phyloP scores from a whole-genome alignment of 495 filamentous ascomycete genomes.

The Neurospora discreta region DNA sequence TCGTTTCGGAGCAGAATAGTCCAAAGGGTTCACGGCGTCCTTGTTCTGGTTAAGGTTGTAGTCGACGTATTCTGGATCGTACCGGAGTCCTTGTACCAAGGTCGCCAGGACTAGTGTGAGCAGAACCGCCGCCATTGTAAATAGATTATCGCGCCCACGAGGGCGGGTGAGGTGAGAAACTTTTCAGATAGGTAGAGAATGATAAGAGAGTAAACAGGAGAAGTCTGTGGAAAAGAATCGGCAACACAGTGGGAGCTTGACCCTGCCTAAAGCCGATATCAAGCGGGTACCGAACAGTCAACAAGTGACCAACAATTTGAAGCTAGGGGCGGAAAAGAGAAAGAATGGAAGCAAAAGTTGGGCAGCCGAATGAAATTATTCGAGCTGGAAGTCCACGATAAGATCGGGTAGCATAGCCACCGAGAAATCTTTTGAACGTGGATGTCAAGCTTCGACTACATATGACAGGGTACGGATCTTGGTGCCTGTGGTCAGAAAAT shows the following conservation, averaged over 20 bases:
- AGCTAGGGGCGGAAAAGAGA: slow-evolving; percentile 1
- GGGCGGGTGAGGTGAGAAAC: slow-evolving; percentile 3
- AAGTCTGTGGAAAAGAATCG: not conserved
- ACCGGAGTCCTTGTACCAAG: slow-evolving; percentile 34
- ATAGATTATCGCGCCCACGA: slow-evolving; percentile 5
- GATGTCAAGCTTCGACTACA: not conserved
- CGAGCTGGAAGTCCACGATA: not conserved
- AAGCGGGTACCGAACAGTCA: slow-evolving; percentile 7
- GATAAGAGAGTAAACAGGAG: not conserved
- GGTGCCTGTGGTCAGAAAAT: not conserved
- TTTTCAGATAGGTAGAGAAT: not conserved
- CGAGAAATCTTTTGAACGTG: not conserved
- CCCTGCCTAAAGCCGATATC: not conserved
- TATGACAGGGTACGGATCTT: not conserved
- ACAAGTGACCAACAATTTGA: not conserved
- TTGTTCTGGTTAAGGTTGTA: slow-evolving; percentile 58
- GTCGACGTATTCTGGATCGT: slow-evolving; percentile 38
- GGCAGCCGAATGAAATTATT: slow-evolving; percentile 6
- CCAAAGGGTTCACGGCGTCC: slow-evolving; percentile 41
- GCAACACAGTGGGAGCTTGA: not conserved
- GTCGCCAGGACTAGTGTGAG: slow-evolving; percentile 2
- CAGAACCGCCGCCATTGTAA: slow-evolving; percentile 7
- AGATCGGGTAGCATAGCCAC: slow-evolving; percentile 1
- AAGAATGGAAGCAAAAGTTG: not conserved
- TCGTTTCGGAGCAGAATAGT: slow-evolving; percentile 53